Evolutionary conservation across 2,329 filamentous ascomycete genomes (phyloP), one percentile per base, ranked within the genome.

Genomic region (Trichoderma cornu-damae): DNA sequence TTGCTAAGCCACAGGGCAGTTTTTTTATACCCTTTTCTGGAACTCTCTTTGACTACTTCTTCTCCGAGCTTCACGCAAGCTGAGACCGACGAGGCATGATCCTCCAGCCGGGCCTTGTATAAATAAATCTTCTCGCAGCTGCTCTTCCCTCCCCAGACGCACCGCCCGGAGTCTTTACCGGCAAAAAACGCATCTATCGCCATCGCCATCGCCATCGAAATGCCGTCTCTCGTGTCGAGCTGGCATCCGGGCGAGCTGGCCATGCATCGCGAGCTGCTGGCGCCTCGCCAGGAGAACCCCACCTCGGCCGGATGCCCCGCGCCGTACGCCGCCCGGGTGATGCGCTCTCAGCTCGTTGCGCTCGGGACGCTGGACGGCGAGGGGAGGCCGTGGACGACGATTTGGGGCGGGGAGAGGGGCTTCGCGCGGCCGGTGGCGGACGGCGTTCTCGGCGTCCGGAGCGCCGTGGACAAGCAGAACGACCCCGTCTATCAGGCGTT

Each of bases 381-480:
- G 18, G 79, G 80, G 2, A 75, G 82, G 18, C 89, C 88, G 1
- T 95, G 90, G 90, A 87, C 86, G 14, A 87, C 87, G 0, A 61
- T 95, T 6, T 88, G 87, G 83, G 89, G 89, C n/a, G 90, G 90
- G 14, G 76, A 85, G 58, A 71, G 79, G 1, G 88, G 87, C 0
- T 88, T 93, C 63, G 82, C 84, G 0, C 76, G 79, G 47, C 79
- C 83, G 0, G 72, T 92, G 0, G 84, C 82, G 2, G 75, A 80
- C 38, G 79, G 76, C 1, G 77, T 89, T 8, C 75, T 95, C 3
- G 88, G 83, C 1, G 74, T 91, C 1, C 78, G 79, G 43, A 81
- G 81, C 4, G 68, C 77, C 0, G 84, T 90, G 3, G 85, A 89
- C 62, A 73, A 73, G 28, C 69, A 65, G 8, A 71, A 83, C 63